phyloP scores from a whole-genome alignment of 176 grass and related monocot genomes.

The Aegilops tauschii region DNA sequence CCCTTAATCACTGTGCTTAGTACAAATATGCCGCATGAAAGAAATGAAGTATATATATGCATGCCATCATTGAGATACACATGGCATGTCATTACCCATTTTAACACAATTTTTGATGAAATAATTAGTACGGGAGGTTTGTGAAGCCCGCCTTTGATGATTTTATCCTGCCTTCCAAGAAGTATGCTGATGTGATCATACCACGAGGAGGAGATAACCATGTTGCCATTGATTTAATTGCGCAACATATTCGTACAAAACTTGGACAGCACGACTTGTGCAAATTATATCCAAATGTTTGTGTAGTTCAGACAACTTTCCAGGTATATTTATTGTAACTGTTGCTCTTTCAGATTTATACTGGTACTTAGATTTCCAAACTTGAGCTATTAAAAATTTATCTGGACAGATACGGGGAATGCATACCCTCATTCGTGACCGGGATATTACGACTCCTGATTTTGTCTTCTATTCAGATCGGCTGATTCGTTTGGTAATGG shows the following conservation, averaged over 20 bases:
- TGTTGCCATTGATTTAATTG: constrained; percentile 91
- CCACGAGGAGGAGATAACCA: constrained; percentile 88
- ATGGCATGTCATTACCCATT: background rate
- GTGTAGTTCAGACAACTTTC: constrained; percentile 87
- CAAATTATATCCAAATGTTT: constrained; percentile 84
- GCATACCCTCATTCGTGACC: constrained; percentile 95
- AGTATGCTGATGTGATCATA: constrained; percentile 97
- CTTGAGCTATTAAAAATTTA: constrained; percentile 10
- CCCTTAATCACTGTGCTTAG: background rate
- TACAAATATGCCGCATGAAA: background rate
- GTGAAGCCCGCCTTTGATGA: constrained; percentile 93
- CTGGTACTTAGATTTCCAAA: background rate
- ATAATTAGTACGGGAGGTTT: constrained; percentile 83
- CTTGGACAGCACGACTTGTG: constrained; percentile 89
- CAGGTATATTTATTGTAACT: constrained; percentile 52
- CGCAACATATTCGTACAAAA: constrained; percentile 89
- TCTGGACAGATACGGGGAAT: constrained; percentile 78
- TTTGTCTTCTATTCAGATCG: constrained; percentile 98
- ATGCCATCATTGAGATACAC: background rate
- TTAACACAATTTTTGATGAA: constrained; percentile 10
- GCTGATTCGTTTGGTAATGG: constrained; percentile 78
- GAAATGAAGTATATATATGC: background rate
- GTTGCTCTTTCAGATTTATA: constrained; percentile 18
- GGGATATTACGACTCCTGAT: constrained; percentile 70
- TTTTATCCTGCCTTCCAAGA: constrained; percentile 90